Percentiles rank a stretch among this genome's conserved stretches.
Evolutionary conservation across 129 eudicot genomes (phyloP).

Genomic region (Smallanthus sonchifolius): DNA sequence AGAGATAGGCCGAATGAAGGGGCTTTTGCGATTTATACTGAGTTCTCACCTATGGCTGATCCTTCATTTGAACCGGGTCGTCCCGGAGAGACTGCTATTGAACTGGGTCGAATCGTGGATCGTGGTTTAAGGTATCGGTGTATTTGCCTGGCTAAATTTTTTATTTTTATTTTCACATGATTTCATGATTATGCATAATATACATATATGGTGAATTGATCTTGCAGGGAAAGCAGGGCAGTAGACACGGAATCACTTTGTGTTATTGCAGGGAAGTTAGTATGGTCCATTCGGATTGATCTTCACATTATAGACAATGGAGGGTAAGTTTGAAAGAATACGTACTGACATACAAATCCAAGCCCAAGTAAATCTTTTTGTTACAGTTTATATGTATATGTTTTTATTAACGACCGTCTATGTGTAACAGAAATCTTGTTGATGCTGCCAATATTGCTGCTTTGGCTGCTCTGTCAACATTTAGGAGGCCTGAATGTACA

Average conservation of each 20-base stretch:
- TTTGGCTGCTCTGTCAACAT: conserved; percentile 81
- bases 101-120: conserved; percentile 82
- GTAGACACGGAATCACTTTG: conserved; percentile 97
- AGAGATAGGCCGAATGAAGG: conserved; percentile 92
- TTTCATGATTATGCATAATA: not conserved
- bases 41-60: conserved; percentile 98
- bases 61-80: conserved; percentile 92
- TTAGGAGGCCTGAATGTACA: conserved; percentile 87
- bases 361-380: not conserved
- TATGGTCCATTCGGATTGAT: conserved; percentile 88
- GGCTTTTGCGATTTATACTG: conserved; percentile 63
- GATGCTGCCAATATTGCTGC: conserved; percentile 99
- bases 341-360: not conserved
- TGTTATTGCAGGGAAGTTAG: conserved; percentile 82
- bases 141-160: not conserved
- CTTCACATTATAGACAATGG: conserved; percentile 92
- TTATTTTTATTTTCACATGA: not conserved
- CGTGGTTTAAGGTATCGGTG: conserved; percentile 78
- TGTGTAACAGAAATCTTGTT: conserved; percentile 69
- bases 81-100: conserved; percentile 85
- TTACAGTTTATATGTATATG: not conserved
- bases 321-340: conserved; percentile 52
- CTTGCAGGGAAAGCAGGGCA: conserved; percentile 92
- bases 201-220: not conserved
- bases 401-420: too few species aligned